A percentile compares a stretch with the other conserved stretches of the same genome.
Evolutionary conservation across 176 grass and related monocot species (phyloP).

Genomic region (Lolium rigidum): DNA sequence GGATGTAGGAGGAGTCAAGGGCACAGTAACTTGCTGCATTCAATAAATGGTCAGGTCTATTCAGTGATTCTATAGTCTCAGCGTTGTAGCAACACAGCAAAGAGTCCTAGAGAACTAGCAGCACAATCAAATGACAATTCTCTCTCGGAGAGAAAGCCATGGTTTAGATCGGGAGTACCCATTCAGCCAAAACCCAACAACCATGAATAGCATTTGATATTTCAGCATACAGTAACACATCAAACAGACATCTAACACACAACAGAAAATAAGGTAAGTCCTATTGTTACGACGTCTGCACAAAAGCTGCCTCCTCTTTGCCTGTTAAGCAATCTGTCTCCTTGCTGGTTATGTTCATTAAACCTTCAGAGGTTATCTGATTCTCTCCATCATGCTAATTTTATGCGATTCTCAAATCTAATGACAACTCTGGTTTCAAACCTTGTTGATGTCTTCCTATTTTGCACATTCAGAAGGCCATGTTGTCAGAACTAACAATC

Average conservation of each 20-base stretch:
- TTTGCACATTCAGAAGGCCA: too few species aligned
- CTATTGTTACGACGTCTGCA: too few species aligned
- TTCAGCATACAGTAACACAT: background rate
- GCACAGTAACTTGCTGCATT: background rate
- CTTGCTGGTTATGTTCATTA: too few species aligned
- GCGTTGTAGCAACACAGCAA: background rate
- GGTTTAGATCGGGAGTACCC: background rate
- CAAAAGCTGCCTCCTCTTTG: background rate
- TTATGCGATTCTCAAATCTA: too few species aligned
- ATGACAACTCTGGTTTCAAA: too few species aligned
- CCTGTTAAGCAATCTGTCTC: too few species aligned
- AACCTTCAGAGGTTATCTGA: too few species aligned
- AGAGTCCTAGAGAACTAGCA: background rate
- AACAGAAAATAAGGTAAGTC: background rate
- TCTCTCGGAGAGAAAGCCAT: background rate
- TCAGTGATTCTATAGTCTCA: background rate
- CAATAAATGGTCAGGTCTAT: background rate
- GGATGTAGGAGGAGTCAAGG: background rate
- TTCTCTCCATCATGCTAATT: background rate
- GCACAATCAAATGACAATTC: background rate
- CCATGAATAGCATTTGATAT: background rate
- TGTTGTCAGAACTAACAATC: background rate
- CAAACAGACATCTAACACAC: background rate
- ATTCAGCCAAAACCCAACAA: background rate
- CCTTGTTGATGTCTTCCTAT: too few species aligned